Evolutionary conservation across 1,139 yeast species (phyloP), one percentile per base, ranked within the genome.

Genomic region (Taphrina populina): DNA sequence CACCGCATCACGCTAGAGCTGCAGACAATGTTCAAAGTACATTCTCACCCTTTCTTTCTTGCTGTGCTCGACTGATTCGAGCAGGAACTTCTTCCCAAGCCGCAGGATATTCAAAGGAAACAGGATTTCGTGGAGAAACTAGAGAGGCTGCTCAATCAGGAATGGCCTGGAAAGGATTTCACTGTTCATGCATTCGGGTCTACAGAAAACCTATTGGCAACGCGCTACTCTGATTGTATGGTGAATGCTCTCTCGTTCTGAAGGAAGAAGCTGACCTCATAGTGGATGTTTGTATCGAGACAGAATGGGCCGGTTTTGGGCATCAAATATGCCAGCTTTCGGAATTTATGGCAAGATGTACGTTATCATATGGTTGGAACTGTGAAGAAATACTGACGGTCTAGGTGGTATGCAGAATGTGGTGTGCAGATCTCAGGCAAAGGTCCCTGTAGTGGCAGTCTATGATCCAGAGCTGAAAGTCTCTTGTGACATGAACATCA

Each of bases 401-500:
- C 20, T 33, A 60, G 62, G 61, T 29, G 62, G 62, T 5, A 63
- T 64, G 66, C 62, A 61, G 45, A 55, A 62, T 6, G 59, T 64
- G 7, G 58, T 62, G 4, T 64, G 66, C 36, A 62, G 64, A 15
- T 62, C 66, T 1, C 59, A 59, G 5, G 66, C 66, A 20, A 62
- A 63, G 36, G 66, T 64, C 5, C 66, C 66, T 17, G 64, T 64
- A 19, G 66, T 63, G 17, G 63, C 63, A 36, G 56, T 64, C 23
- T 63, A 63, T 63, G 66, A 64, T 52, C 63, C 65, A 13, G 64
- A 63, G 34, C 47, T 57, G 30, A 43, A 59, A 19, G 46, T 64
- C 7, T 54, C 63, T 13, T 63, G 66, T 46, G 66, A 64, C 40
- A 62, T 64, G 62, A 64, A 64, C 56, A 57, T 64, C 51, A 64